Evolutionary conservation across 257 asterid genomes (phyloP).

Genomic region (Striga asiatica): DNA sequence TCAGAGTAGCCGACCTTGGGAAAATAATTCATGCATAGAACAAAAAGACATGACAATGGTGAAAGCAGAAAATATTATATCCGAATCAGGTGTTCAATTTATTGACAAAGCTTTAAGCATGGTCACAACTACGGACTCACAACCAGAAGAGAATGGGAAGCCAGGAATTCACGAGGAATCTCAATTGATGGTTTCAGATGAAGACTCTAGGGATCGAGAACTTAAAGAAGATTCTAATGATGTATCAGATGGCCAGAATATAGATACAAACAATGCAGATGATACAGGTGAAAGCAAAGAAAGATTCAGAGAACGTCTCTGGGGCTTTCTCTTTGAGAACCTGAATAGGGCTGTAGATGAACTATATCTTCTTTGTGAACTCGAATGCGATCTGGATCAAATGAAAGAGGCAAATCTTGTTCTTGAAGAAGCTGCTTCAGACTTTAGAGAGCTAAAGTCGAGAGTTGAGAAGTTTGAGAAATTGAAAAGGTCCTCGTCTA

Average conservation of each 20-base stretch:
- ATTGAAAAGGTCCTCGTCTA: conserved; percentile 51
- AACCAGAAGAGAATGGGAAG: conserved; percentile 19
- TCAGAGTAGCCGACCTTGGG: conserved; percentile 16
- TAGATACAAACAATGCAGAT: conserved; percentile 29
- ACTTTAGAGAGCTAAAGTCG: conserved; percentile 67
- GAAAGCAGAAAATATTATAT: conserved; percentile 6
- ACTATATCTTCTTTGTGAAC: conserved; percentile 96
- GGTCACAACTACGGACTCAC: conserved; percentile 13
- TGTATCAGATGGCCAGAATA: conserved; percentile 24
- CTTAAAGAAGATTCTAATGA: conserved; percentile 28
- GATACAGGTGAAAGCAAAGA: conserved; percentile 66
- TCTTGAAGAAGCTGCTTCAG: conserved; percentile 95
- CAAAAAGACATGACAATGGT: conserved; percentile 21
- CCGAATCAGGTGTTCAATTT: conserved; percentile 19
- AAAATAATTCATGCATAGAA: conserved; percentile 20
- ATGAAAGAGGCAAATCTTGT: conserved; percentile 92
- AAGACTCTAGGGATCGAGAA: conserved; percentile 20
- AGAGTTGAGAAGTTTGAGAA: conserved; percentile 92
- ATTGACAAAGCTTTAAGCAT: conserved; percentile 20
- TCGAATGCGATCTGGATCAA: conserved; percentile 93
- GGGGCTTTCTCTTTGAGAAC: conserved; percentile 98
- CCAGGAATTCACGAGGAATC: conserved; percentile 24
- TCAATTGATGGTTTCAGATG: conserved; percentile 21
- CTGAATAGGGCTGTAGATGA: conserved; percentile 95
- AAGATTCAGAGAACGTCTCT: conserved; percentile 95